Evolutionary conservation across 208 protist genomes (phyloP), one percentile per base, ranked within the genome.

Genomic region (Trypanosomatidae sp.): DNA sequence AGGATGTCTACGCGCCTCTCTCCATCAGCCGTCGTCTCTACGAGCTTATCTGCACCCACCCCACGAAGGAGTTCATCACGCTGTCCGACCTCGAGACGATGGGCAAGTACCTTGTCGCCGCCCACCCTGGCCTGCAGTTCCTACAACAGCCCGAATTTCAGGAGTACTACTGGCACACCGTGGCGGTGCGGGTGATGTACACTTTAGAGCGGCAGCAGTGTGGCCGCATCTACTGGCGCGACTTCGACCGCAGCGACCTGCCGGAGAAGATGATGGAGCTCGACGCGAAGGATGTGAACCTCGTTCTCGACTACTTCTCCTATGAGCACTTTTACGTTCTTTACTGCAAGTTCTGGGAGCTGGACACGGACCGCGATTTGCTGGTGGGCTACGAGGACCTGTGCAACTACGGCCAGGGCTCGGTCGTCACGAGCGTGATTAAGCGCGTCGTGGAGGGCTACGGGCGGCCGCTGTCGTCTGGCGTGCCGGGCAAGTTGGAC

Each of bases 271-370:
- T 98, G 75, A 74, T 80, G 76, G 71, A 90, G 62, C 71, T 97
- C 12, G 94, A 98, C 75, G 80, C 76, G 56, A 86, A 90, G 73
- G 93, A 98, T 66, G 93, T 97, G 19, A 98, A 98, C 73, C 77
- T 86, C 0, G 90, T 96, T 33, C 81, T 95, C n/a, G 81, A 91
- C 68, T 99, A 95, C 80, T 99, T 99, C 85, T 98, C 91, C 25
- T 99, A 99, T 84, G 98, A 99, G 85, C 98, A 99, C 81, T 99
- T 99, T 80, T 99, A 99, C 87, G 98, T 99, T 4, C 83, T 99
- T 44, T 99, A 99, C 88, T 99, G 97, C 90, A 97, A 95, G 59
- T 99, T 99, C 84, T 99, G 98, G 98, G 98, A 99, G 87, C 91
- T 99, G 1, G 98, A 99, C 78, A 86, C 83, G 52, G 94, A 99